phyloP scores from a whole-genome alignment of 169 alveolate genomes.

The Plasmodium knowlesi region DNA sequence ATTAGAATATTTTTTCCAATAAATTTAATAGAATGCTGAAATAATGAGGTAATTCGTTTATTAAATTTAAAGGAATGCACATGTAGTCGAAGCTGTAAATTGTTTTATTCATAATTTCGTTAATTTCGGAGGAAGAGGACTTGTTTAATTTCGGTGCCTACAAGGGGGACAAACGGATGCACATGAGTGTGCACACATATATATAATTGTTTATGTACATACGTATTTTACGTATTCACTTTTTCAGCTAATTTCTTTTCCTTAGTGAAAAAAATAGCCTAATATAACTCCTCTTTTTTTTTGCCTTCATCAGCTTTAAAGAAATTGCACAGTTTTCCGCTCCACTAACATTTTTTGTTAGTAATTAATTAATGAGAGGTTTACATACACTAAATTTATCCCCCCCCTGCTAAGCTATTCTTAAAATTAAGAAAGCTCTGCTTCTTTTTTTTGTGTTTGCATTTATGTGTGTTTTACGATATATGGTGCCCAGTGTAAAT shows the following conservation, averaged over 20 bases:
- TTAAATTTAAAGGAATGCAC: constrained; percentile 68
- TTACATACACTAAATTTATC: neutral
- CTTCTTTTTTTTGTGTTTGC: neutral
- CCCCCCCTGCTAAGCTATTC: neutral
- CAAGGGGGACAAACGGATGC: neutral
- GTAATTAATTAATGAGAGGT: neutral
- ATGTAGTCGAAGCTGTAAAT: constrained; percentile 73
- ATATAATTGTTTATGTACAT: constrained; percentile 5
- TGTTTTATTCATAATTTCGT: constrained; percentile 51
- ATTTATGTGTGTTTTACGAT: neutral
- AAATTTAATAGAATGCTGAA: constrained; percentile 66
- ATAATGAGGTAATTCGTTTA: constrained; percentile 39
- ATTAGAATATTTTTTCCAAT: constrained; percentile 70
- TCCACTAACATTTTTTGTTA: neutral
- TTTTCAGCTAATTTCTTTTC: neutral
- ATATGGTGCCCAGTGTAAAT: neutral
- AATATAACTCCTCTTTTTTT: neutral
- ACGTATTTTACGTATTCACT: neutral
- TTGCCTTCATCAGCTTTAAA: neutral
- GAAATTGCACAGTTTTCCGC: neutral
- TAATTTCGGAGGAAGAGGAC: constrained; percentile 22
- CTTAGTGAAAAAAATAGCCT: neutral
- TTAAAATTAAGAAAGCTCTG: neutral
- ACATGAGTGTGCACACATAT: neutral
- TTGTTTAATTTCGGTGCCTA: constrained; percentile 63